These are phyloP conservation scores for Hypoxylon sp. DNA, from an alignment of 2,329 filamentous ascomycete genomes.

Conservation along the genomic window DNA sequence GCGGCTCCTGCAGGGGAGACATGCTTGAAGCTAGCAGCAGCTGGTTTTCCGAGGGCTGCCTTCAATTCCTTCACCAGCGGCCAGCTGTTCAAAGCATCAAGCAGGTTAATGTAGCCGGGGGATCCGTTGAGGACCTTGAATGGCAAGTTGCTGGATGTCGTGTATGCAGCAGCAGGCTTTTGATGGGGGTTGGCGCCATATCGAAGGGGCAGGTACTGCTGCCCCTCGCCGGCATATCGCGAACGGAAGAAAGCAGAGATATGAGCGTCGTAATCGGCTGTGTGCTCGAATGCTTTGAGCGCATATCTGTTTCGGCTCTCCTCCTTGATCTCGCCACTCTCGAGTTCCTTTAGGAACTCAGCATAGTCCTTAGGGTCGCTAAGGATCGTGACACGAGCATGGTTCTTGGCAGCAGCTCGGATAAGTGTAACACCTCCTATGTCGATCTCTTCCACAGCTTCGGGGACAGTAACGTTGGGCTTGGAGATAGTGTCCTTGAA, in stretches of 20 bases:
- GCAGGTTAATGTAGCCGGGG: slow-evolving; percentile 96
- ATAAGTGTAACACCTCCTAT: slow-evolving; percentile 98
- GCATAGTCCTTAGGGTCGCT: slow-evolving; percentile 95
- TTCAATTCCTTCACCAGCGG: slow-evolving; percentile 96
- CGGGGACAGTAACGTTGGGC: slow-evolving; percentile 95
- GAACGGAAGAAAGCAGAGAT: slow-evolving; percentile 98
- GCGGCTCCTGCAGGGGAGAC: slow-evolving; percentile 97
- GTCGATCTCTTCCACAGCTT: slow-evolving; percentile 99
- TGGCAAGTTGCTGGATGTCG: slow-evolving; percentile 80
- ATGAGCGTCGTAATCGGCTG: slow-evolving; percentile 93
- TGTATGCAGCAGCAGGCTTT: slow-evolving; percentile 92
- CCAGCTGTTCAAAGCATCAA: slow-evolving; percentile 98
- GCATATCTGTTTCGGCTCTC: slow-evolving; percentile 89
- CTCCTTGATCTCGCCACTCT: slow-evolving; percentile 88
- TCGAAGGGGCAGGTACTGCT: slow-evolving; percentile 86
- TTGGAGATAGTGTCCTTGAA: slow-evolving; percentile 99
- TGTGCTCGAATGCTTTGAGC: slow-evolving; percentile 98
- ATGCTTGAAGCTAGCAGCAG: slow-evolving; percentile 98
- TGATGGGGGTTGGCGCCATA: slow-evolving; percentile 99
- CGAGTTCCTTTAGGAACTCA: slow-evolving; percentile 91
- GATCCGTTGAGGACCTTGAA: slow-evolving; percentile 93
- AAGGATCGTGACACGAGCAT: slow-evolving; percentile 93
- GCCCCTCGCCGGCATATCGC: slow-evolving; percentile 89
- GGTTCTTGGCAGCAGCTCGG: slow-evolving; percentile 97
- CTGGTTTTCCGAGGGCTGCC: slow-evolving; percentile 86